Evolutionary conservation across 306 rosid species (phyloP), one percentile per base, ranked within the genome.

Genomic region (Glycine soja): DNA sequence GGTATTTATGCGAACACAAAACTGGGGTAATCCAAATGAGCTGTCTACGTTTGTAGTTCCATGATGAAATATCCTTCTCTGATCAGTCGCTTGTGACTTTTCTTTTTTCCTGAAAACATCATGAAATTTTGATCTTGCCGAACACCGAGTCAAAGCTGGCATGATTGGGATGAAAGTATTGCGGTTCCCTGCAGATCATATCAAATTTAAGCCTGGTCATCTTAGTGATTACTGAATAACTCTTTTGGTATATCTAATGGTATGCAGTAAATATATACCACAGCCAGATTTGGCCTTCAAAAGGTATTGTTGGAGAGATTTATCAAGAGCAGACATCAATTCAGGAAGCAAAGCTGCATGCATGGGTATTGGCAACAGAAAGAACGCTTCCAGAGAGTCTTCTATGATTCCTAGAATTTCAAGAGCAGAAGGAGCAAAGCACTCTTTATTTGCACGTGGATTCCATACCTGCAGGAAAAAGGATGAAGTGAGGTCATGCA

Each of bases 141-240:
- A 90, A 80, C 98, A 93, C 81, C 98, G 86, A 46, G 98, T 93
- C 89, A 91, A 80, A 87, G 93, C 86, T 42, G 97, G 98, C 81
- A 91, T 45, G 56, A 80, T 36, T 16, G 98, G 98, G 79, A 90
- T 66, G 82, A 85, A 90, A 70, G 91, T 81, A 62, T 81, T 83
- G 61, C 83, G 88, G 70, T 87, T 81, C 46, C 97, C 97, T 93
- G 89, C 81, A 81, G 77, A 83, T 58, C 12, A 14, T 80, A 30
- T 51, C 36, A 84, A 61, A 76, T 76, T 42, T 62, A 87, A 58
- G 13, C 45, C 12, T 10, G 51, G 65, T 84, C 80, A 84, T 14
- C 8, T 50, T 57, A 46, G 12, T 36, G 76, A 43, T 32, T 14
- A 34, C 15, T 24, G 9, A 48, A 51, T 15, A 34, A 53, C 53